These are phyloP conservation scores for Globisporangium echinulatum DNA, from an alignment of 352 stramenopile species.

Conservation along the genomic window DNA sequence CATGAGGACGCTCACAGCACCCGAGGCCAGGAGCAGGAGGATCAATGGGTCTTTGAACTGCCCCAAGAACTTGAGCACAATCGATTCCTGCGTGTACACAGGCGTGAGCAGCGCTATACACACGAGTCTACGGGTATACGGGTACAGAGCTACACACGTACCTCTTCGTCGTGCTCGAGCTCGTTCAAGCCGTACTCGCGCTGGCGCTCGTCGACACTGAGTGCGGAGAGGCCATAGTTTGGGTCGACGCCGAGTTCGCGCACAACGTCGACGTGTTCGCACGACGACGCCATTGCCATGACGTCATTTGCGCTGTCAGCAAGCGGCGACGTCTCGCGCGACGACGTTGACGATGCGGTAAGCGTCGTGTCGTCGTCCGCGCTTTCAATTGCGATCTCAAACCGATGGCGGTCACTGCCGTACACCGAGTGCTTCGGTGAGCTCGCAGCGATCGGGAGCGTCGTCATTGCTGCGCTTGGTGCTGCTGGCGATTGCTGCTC, in stretches of 20 bases:
- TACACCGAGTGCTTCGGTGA: slow-evolving; percentile 8
- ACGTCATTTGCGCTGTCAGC: not conserved
- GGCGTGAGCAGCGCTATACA: too few species aligned
- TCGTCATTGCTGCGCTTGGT: slow-evolving; percentile 4
- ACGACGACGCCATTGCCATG: slow-evolving; percentile 25
- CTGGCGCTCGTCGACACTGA: slow-evolving; percentile 54
- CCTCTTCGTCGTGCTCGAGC: slow-evolving; percentile 59
- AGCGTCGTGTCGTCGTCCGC: slow-evolving; percentile 8
- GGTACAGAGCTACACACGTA: slow-evolving; percentile 1
- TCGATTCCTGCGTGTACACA: slow-evolving; percentile 35
- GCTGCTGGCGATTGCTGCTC: not conserved
- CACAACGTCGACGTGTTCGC: slow-evolving; percentile 48
- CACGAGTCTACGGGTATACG: too few species aligned
- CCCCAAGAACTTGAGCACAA: slow-evolving; percentile 88
- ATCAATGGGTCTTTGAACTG: slow-evolving; percentile 98
- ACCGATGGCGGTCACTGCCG: slow-evolving; percentile 3
- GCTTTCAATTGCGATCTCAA: slow-evolving; percentile 8
- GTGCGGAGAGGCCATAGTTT: slow-evolving; percentile 47
- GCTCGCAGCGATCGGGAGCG: slow-evolving; percentile 10
- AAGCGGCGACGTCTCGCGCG: slow-evolving; percentile 5
- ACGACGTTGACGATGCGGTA: slow-evolving; percentile 11
- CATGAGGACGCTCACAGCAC: slow-evolving; percentile 87
- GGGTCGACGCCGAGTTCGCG: slow-evolving; percentile 60
- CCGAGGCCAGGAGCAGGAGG: slow-evolving; percentile 92
- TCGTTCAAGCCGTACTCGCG: slow-evolving; percentile 69